These are phyloP conservation scores for Linnemannia hyalina DNA, from an alignment of 192 early-diverging fungal genomes.

Conservation along the genomic window DNA sequence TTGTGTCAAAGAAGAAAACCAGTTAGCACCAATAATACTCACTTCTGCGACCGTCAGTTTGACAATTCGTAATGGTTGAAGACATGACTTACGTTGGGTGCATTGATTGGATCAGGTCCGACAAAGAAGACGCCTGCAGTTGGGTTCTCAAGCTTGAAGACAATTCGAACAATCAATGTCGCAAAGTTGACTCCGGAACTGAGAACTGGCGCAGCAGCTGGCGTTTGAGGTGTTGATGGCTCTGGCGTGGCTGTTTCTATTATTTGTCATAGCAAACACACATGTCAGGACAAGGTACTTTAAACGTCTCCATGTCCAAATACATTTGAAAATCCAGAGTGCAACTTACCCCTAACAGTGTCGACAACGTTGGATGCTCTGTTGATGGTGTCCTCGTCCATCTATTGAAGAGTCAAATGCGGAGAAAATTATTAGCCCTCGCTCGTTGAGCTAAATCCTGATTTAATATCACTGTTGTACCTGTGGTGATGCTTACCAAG, in stretches of 20 bases:
- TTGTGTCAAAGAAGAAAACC: background rate
- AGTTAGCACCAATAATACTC: background rate
- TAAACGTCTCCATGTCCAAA: too few relatives aligned
- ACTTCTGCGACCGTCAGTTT: background rate
- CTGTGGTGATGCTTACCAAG: conserved; percentile 21
- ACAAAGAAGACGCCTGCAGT: conserved; percentile 68
- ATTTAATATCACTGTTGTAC: background rate
- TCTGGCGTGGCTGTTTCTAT: conserved; percentile 46
- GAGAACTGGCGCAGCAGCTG: conserved; percentile 22
- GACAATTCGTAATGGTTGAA: too few relatives aligned
- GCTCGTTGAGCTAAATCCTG: background rate
- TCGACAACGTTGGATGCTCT: conserved; percentile 29
- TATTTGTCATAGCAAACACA: background rate
- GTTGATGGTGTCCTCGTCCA: conserved; percentile 38
- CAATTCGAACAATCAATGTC: conserved; percentile 61
- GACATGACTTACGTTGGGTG: conserved; percentile 61
- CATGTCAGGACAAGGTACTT: background rate
- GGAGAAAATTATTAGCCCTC: conserved; percentile 17
- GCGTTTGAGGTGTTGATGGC: conserved; percentile 54
- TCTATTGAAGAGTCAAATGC: conserved; percentile 17
- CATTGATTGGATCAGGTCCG: conserved; percentile 67
- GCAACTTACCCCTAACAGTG: conserved; percentile 21
- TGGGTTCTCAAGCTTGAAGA: conserved; percentile 66
- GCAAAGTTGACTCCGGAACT: conserved; percentile 47
- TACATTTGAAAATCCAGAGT: background rate